Base-by-base conservation (phyloP, 495 filamentous ascomycete species). In the Entonaema liquescens region DNA sequence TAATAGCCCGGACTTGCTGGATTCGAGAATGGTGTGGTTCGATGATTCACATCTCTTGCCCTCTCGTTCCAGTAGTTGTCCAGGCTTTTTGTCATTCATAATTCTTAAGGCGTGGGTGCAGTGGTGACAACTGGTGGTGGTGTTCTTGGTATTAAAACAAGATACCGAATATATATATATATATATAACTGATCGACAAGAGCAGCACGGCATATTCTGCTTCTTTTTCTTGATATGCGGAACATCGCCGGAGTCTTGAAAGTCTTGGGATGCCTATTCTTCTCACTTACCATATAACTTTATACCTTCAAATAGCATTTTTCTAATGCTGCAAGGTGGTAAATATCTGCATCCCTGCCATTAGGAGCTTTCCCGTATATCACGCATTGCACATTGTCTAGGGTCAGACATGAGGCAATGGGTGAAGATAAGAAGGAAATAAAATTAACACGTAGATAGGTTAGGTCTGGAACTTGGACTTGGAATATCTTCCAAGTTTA, bases 1-100 rank as follows among this genome's bases (percentile, higher is more conserved):
- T 69, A 58, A 69, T 15, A 42, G 59, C 19, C 5, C 50, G 59
- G 40, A 40, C 58, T 62, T 59, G 59, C 59, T 40, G 23, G 23
- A 62, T 56, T 2, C 19, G 23, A 49, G 49, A 53, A 62, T 62
- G 59, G 40, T 49, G 52, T 62, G 58, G 58, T 52, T 62, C 38
- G 38, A 29, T 49, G 58, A 33, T 57, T 68, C 17, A 29, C 47
- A 29, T 38, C 40, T 50, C 42, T 35, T 31, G 23, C 42, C n/a
- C 53, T 31, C 9, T 31, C 1, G 13, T 35, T 56, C 53, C 17
- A n/a, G 17, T 56, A 36, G 7, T 13, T 35, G 7, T 35, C 42
- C 42, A 47, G 42, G 12, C 17, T 8, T 47, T 47, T 23, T 47
- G 19, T 23, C 21, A 47, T 21, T 47, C 42, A 23, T 19, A 4